Conservation (phyloP, 495 filamentous ascomycete genomes). For the Penicillium herquei region DNA sequence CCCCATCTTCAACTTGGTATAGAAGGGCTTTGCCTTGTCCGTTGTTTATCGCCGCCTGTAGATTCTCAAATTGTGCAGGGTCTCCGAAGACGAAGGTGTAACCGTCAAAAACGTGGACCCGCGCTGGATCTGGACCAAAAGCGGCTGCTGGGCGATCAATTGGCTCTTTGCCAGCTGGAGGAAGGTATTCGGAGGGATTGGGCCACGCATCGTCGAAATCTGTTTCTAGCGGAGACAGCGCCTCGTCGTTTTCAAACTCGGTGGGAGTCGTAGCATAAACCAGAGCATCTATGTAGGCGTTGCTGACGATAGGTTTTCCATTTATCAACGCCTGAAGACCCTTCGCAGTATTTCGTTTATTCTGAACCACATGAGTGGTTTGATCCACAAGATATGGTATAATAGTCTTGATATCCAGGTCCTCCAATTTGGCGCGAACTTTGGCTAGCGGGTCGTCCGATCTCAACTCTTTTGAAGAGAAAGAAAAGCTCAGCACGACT, state of each 20-base stretch:
- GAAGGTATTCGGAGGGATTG: slow-evolving; percentile 65
- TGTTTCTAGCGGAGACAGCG: slow-evolving; percentile 65
- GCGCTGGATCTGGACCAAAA: slow-evolving; percentile 65
- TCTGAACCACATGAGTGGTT: slow-evolving; percentile 86
- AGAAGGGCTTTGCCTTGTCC: slow-evolving; percentile 81
- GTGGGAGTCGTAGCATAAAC: slow-evolving; percentile 62
- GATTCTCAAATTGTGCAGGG: slow-evolving; percentile 69
- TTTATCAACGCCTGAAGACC: slow-evolving; percentile 86
- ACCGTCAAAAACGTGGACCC: slow-evolving; percentile 75
- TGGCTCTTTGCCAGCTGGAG: slow-evolving; percentile 73
- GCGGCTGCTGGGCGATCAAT: slow-evolving; percentile 56
- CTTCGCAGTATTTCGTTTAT: slow-evolving; percentile 85
- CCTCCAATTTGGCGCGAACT: slow-evolving; percentile 65
- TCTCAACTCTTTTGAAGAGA: slow-evolving; percentile 71
- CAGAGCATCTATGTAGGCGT: slow-evolving; percentile 70
- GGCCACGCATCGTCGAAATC: slow-evolving; percentile 88
- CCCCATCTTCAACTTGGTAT: slow-evolving; percentile 57
- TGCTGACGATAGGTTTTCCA: slow-evolving; percentile 74
- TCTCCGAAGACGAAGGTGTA: slow-evolving; percentile 90
- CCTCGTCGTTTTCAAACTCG: slow-evolving; percentile 50
- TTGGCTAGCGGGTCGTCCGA: slow-evolving; percentile 62
- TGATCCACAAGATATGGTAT: slow-evolving; percentile 63
- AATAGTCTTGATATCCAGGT: slow-evolving; percentile 82
- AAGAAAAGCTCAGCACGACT: slow-evolving; percentile 76
- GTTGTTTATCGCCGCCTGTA: slow-evolving; percentile 69